Evolutionary conservation across 2,329 filamentous ascomycete species (phyloP).

Genomic region (Chrysosphaeria jannelii): DNA sequence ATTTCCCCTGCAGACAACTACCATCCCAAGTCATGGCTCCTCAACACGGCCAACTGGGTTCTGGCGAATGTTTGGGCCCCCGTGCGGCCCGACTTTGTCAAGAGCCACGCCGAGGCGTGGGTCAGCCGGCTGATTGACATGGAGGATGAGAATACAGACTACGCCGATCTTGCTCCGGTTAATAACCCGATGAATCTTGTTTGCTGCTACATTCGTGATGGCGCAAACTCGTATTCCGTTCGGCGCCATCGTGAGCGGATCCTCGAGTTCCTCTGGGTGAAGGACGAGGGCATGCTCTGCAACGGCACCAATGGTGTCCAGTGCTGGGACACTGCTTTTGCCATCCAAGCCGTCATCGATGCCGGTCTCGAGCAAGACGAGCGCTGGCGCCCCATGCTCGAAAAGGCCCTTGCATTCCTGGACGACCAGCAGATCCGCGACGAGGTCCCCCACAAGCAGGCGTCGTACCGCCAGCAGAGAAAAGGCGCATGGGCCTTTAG

Average conservation of each 20-base stretch:
- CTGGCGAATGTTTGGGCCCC: constrained; percentile 58
- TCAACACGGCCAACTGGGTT: constrained; percentile 52
- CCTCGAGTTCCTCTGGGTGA: constrained; percentile 75
- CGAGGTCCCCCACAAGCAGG: constrained; percentile 43
- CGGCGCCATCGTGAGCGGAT: constrained; percentile 52
- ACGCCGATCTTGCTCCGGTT: constrained; percentile 60
- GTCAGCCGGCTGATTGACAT: constrained; percentile 58
- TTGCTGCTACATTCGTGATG: constrained; percentile 58
- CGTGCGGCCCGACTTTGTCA: constrained; percentile 33
- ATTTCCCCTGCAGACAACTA: constrained; percentile 66
- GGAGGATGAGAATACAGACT: constrained; percentile 84
- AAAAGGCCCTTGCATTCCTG: constrained; percentile 55
- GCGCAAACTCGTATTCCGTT: constrained; percentile 35
- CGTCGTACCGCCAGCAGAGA: constrained; percentile 65
- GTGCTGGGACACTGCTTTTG: constrained; percentile 82
- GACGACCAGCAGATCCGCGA: constrained; percentile 78
- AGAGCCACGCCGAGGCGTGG: constrained; percentile 48
- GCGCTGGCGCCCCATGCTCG: constrained; percentile 57
- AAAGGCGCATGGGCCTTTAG: constrained; percentile 95
- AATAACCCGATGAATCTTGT: constrained; percentile 79
- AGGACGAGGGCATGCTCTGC: constrained; percentile 69
- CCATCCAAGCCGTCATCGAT: constrained; percentile 55
- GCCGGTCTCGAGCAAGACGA: constrained; percentile 49
- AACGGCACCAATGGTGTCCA: constrained; percentile 98
- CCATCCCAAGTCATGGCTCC: constrained; percentile 63